Base-by-base conservation (phyloP, 306 rosid species). In the Acmispon strigosus region DNA sequence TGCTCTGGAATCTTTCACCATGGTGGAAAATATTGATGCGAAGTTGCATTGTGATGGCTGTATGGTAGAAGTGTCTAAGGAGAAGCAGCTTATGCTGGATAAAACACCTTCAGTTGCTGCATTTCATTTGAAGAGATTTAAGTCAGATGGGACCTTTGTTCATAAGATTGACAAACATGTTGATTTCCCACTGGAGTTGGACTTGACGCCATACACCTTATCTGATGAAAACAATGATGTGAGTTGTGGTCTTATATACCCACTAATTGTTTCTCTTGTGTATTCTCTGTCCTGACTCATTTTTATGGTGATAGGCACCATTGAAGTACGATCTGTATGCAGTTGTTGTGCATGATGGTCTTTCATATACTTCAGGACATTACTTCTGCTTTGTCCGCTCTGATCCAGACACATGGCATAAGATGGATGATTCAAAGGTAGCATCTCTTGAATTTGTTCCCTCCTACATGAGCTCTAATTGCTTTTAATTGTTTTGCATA, bases 101-200 rank as follows among this genome's bases (percentile, higher is more conserved):
- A 75, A 79, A 76, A 70, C 87, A 14, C 99, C 99, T 60, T 72
- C 84, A 62, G 81, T 94, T 80, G 88, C 91, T 27, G 76, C 96
- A 51, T 83, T 94, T 48, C 99, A 94, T 76, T 78, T 94, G 14
- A 91, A 94, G 72, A 81, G 99, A 78, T 94, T 94, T 62, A 91
- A 91, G 85, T 68, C 88, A 41, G 83, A 86, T 79, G 88, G 95
- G 22, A 24, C 36, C 42, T 55, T 1, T 65, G 88, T 89, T 52
- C 84, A 89, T 76, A 94, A 94, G 85, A 82, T 94, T 52, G 95
- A 89, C 50, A 89, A 94, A 66, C 95, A 87, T 59, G 83, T 94
- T 48, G 74, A 84, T 6, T 91, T 91, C 49, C 92, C 97, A 0
- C 43, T 89, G 84, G 96, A 89, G 85, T 74, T 94, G 83, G 92